These are phyloP conservation scores for Coccomyxa sp. DNA, from an alignment of 139 green algal species.

Conservation along the genomic window DNA sequence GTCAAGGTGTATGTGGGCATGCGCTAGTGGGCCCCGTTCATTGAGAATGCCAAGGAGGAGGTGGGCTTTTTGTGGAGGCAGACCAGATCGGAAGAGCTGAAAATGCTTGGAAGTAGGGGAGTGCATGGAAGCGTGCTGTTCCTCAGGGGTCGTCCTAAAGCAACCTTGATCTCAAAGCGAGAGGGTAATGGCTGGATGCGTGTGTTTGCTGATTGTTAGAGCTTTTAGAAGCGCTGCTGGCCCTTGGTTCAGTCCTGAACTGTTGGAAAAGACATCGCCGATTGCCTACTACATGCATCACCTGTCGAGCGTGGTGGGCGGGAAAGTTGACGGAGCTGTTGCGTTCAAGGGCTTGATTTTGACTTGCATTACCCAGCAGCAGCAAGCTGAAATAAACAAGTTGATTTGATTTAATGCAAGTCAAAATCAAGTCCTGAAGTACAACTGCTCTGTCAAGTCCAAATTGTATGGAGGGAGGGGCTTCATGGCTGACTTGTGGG, in stretches of 20 bases:
- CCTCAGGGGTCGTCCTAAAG: too few species aligned
- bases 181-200: too few species aligned
- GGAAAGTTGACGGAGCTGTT: background rate
- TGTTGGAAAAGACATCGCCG: background rate
- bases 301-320: too few species aligned
- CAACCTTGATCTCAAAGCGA: too few species aligned
- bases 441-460: too few species aligned
- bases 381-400: background rate
- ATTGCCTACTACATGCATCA: background rate
- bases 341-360: background rate
- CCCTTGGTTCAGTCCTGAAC: background rate
- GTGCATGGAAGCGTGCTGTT: background rate
- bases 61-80: constrained; percentile 22
- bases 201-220: too few species aligned
- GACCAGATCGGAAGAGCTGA: background rate
- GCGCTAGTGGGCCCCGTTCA: constrained; percentile 99
- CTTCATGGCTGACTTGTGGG: too few species aligned
- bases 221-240: background rate
- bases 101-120: background rate
- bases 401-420: too few species aligned
- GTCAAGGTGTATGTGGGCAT: constrained; percentile 93
- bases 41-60: constrained; percentile 85
- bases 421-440: too few species aligned
- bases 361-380: background rate
- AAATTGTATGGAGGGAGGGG: too few species aligned